phyloP scores from a whole-genome alignment of 352 stramenopile genomes.

The Globisporangium mamillatum region DNA sequence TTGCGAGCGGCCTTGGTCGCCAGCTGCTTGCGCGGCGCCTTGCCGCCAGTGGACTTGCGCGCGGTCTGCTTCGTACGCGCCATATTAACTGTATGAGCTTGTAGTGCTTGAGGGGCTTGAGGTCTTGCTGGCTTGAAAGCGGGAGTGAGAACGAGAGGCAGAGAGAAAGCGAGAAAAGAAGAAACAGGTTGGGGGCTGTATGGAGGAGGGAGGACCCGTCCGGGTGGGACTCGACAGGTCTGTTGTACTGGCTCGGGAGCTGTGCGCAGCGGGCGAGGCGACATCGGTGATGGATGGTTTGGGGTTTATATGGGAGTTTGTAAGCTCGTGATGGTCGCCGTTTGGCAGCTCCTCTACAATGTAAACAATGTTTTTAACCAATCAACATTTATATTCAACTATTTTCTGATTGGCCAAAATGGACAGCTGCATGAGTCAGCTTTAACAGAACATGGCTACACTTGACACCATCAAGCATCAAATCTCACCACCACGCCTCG shows the following conservation, averaged over 20 bases:
- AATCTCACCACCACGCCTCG: background rate
- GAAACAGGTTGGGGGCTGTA: background rate
- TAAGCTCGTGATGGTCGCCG: conserved; percentile 15
- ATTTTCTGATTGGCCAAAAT: background rate
- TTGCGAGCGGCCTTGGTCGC: conserved; percentile 25
- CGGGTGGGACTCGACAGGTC: background rate
- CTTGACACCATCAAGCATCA: background rate
- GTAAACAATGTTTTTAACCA: background rate
- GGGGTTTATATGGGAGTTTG: conserved; percentile 22
- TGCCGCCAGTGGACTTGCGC: conserved; percentile 94
- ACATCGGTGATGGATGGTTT: conserved; percentile 4
- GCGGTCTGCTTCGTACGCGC: conserved; percentile 96
- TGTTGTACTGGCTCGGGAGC: background rate
- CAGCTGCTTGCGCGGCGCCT: conserved; percentile 93
- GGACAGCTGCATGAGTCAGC: background rate
- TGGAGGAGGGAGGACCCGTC: background rate
- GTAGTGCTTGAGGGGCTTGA: background rate
- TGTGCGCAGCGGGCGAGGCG: conserved; percentile 3
- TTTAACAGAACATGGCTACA: background rate
- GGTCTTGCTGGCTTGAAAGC: conserved; percentile 22
- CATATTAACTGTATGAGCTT: conserved; percentile 41
- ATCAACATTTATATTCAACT: no score
- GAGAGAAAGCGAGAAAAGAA: background rate
- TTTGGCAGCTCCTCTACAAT: background rate
- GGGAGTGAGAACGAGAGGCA: conserved; percentile 43